A percentile compares a stretch with the other conserved stretches of the same genome.
Evolutionary conservation across 2,329 filamentous ascomycete genomes (phyloP).

Genomic region (Neonectria hederae): DNA sequence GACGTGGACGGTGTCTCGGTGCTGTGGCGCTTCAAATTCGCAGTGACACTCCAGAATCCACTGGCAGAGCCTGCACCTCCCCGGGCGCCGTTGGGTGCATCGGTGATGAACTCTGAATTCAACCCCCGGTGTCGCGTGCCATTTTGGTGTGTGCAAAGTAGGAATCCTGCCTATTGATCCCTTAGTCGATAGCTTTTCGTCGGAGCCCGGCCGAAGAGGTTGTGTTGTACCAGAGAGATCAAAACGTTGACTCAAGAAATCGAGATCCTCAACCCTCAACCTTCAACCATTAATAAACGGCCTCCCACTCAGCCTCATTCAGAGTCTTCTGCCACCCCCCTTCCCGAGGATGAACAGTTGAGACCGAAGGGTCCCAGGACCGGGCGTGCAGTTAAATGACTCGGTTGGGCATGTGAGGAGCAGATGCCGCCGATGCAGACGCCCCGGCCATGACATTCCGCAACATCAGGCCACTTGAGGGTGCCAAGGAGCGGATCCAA

Average conservation of each 20-base stretch:
- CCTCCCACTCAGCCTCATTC: conserved; percentile 26
- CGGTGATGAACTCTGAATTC: conserved; percentile 14
- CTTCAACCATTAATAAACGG: conserved; percentile 4
- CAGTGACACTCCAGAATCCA: conserved; percentile 21
- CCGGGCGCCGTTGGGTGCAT: conserved; percentile 19
- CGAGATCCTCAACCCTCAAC: neutral
- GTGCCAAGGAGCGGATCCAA: conserved; percentile 29
- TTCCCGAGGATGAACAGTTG: conserved; percentile 27
- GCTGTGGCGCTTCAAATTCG: conserved; percentile 26
- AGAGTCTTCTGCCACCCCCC: conserved; percentile 5
- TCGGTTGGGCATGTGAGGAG: conserved; percentile 27
- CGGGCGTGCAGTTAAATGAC: conserved; percentile 23
- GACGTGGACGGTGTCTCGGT: conserved; percentile 12
- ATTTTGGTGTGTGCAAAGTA: conserved; percentile 3
- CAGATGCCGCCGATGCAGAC: conserved; percentile 25
- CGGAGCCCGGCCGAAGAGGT: neutral
- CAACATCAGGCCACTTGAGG: conserved; percentile 35
- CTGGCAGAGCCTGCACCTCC: conserved; percentile 1
- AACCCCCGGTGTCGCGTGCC: conserved; percentile 16
- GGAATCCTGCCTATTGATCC: neutral
- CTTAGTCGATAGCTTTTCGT: neutral
- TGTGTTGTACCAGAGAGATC: neutral
- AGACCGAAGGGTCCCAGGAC: conserved; percentile 11
- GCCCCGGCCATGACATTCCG: conserved; percentile 31
- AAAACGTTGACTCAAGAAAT: neutral